Base-by-base conservation (phyloP, 768 basidiomycete species). In the Hebeloma cylindrosporum region DNA sequence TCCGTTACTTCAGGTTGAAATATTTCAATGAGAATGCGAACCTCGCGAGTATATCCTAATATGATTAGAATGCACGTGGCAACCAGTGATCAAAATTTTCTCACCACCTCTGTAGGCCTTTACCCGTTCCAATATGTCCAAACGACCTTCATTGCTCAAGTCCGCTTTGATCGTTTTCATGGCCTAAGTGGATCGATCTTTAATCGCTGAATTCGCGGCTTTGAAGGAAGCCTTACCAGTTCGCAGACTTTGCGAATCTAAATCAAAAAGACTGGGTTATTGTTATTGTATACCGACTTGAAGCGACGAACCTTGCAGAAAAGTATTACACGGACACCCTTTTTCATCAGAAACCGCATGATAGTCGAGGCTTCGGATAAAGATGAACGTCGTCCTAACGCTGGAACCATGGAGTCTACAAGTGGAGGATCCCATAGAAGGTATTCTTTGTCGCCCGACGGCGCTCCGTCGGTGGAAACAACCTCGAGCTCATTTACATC, bases 201-300 rank as follows among this genome's bases (percentile, higher is more conserved):
- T 28, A 18, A 20, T 13, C 14, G 3, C 17, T 16, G n/a, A 7
- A 5, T 23, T 31, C 8, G 23, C 3, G 18, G 17, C 13, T 32
- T n/a, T n/a, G 11, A 17, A 41, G 27, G 29, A 27, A 26, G 20
- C 13, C 76, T 59, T 57, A 87, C 89, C 58, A 93, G 60, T 64
- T 94, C 91, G 61, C 92, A 94, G 3, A 75, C 70, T 67, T 86
- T 88, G 25, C 91, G 74, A 22, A 87, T 82, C 89, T 92, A 53
- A 8, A 46, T 20, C 17, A 26, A 3, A 18, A 23, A 16, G 14
- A 13, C 2, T 34, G 13, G 30, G 21, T 16, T 31, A 22, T 42
- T 22, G 7, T 20, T 22, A 41, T 16, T 41, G 22, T 17, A 52
- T 28, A 10, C 31, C 10, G 10, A 36, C 7, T 21, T 31, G 8